Base-by-base conservation (phyloP, 2,329 filamentous ascomycete genomes). In the Fusarium equiseti region DNA sequence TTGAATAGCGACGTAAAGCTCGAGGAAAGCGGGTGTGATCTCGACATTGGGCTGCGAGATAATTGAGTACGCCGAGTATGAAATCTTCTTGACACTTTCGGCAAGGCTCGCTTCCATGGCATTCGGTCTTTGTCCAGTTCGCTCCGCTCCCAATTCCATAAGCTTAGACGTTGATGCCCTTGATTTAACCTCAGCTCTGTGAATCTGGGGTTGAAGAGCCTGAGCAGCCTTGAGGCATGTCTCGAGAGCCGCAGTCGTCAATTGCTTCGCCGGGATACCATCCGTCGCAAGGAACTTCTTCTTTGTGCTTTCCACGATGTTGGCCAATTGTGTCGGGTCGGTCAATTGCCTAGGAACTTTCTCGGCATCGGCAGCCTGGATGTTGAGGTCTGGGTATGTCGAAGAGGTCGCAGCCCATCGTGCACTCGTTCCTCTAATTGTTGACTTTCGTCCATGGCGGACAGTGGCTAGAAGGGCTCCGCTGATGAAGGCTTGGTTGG, bases 1-100 rank as follows among this genome's bases (percentile, higher is more conserved):
- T 79, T 97, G 94, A 46, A 93, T 89, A 40, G 88, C 85, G 67
- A 97, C 90, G 80, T 98, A 98, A 72, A 88, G 80, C 61, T 87
- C 84, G 42, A 98, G 88, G 35, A 95, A 83, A 31, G 87, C 83
- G 11, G 91, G 89, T 7, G 92, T 92, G 77, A 98, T 92, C 81
- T 94, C 92, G 50, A 98, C 90, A 65, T 91, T 89, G 6, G 91
- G 90, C 73, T 95, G 89, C 50, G 87, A 86, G 63, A 97, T 79
- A 59, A 98, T 87, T 40, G 86, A 83, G 78, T 92, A 92, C n/a
- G 91, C 89, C 10, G 87, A 81, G 53, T 86, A 77, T 24, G 89
- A 90, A 59, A 91, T 84, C 72, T 82, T 83, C 72, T 86, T 81
- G 59, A 86, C 79, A 27, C 85, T 82, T 48, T 84, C 81, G 64